A percentile compares a stretch with the other conserved stretches of the same genome.
Evolutionary conservation across 116 monocot species (phyloP).

Genomic region (Thalassia testudinum): DNA sequence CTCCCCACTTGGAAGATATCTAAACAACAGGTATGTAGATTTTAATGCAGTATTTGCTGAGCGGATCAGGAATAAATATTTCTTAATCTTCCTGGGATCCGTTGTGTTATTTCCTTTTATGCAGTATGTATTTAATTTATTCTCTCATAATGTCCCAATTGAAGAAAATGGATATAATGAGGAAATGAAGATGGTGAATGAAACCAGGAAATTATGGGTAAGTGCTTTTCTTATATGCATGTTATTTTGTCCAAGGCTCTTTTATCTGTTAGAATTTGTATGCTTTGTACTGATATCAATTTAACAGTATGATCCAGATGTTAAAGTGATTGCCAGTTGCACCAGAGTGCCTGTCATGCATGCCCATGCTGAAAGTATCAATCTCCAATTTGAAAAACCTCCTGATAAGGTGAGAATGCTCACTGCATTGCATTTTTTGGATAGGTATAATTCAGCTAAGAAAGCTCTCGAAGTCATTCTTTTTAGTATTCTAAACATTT

Average conservation of each 20-base stretch:
- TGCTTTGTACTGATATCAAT: background rate
- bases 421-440: no score
- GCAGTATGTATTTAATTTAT: slow-evolving; percentile 98
- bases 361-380: slow-evolving; percentile 30
- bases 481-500: no score
- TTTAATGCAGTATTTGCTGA: background rate
- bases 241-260: background rate
- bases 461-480: no score
- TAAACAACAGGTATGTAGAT: slow-evolving; percentile 62
- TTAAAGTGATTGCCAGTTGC: slow-evolving; percentile 38
- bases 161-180: slow-evolving; percentile 91
- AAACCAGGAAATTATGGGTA: slow-evolving; percentile 98
- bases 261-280: background rate
- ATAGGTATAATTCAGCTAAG: no score
- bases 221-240: slow-evolving; percentile 4
- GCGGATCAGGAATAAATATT: background rate
- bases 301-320: slow-evolving; percentile 58
- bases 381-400: slow-evolving; percentile 29
- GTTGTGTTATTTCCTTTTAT: slow-evolving; percentile 8
- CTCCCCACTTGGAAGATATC: slow-evolving; percentile 89
- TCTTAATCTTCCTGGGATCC: background rate
- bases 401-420: slow-evolving; percentile 18
- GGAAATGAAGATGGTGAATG: slow-evolving; percentile 95
- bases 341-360: slow-evolving; percentile 34
- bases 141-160: slow-evolving; percentile 91